phyloP scores from a whole-genome alignment of 176 grass and related monocot genomes.

The Ensete glaucum region DNA sequence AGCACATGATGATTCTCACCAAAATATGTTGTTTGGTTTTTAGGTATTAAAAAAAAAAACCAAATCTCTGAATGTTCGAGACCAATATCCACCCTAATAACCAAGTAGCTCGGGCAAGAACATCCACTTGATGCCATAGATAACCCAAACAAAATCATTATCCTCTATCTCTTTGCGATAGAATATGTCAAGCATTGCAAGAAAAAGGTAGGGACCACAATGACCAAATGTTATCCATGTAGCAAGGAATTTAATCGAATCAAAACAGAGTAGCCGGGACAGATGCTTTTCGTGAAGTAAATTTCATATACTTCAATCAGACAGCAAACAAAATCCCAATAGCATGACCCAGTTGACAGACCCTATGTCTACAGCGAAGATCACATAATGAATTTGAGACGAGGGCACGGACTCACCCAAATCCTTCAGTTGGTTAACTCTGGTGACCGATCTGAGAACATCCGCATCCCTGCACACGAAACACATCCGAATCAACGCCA shows the following conservation, averaged over 20 bases:
- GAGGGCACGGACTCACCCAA: slow-evolving; percentile 42
- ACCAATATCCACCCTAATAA: too few species aligned
- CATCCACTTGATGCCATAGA: too few species aligned
- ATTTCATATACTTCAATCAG: neutral
- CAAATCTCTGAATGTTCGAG: too few species aligned
- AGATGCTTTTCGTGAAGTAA: too few species aligned
- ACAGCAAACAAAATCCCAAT: neutral
- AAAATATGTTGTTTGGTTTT: neutral
- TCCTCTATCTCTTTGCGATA: too few species aligned
- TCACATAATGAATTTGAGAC: neutral
- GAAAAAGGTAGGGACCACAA: neutral
- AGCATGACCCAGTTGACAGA: neutral
- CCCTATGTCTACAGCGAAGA: neutral
- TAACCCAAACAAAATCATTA: too few species aligned
- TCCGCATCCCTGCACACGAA: slow-evolving; percentile 56
- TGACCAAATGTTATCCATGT: neutral
- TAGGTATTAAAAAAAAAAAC: too few species aligned
- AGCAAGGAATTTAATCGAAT: neutral
- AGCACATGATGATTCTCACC: neutral
- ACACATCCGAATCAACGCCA: slow-evolving; percentile 1
- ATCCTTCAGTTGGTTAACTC: slow-evolving; percentile 78
- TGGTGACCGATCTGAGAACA: slow-evolving; percentile 63
- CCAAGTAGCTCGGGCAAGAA: too few species aligned
- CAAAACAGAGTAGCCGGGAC: neutral
- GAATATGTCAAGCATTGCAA: neutral